Evolutionary conservation across 2,329 filamentous ascomycete genomes (phyloP).

Genomic region (Colletotrichum navitas): DNA sequence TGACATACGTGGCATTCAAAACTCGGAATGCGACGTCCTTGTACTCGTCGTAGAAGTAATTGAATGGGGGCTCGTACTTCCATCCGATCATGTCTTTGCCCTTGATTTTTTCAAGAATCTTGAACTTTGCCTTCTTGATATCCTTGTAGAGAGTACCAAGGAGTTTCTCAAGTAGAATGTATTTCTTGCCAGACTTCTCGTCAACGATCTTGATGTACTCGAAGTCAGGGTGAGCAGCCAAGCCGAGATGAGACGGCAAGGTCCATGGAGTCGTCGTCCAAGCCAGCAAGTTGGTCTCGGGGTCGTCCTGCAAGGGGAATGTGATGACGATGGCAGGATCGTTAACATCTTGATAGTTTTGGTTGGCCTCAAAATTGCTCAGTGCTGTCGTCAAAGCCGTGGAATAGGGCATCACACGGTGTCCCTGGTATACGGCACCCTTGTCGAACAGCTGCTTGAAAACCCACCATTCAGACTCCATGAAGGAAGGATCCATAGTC

Average conservation of each 20-base stretch:
- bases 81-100: slow-evolving; percentile 89
- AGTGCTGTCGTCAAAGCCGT: slow-evolving; percentile 67
- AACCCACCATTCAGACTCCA: slow-evolving; percentile 98
- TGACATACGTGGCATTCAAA: slow-evolving; percentile 87
- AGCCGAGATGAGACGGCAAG: slow-evolving; percentile 81
- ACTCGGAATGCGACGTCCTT: slow-evolving; percentile 87
- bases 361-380: slow-evolving; percentile 89
- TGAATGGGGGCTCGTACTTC: slow-evolving; percentile 90
- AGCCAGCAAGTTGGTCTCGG: slow-evolving; percentile 80
- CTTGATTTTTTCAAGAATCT: slow-evolving; percentile 81
- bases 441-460: slow-evolving; percentile 95
- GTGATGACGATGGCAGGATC: slow-evolving; percentile 91
- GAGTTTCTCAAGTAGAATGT: slow-evolving; percentile 85
- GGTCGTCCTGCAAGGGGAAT: slow-evolving; percentile 85
- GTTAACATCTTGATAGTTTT: slow-evolving; percentile 94
- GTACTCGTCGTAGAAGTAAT: slow-evolving; percentile 91
- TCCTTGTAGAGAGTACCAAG: slow-evolving; percentile 91
- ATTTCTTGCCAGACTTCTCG: slow-evolving; percentile 84
- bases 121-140: slow-evolving; percentile 94
- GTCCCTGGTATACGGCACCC: slow-evolving; percentile 88
- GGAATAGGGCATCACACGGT: slow-evolving; percentile 95
- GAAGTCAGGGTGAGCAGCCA: slow-evolving; percentile 84
- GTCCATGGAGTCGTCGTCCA: slow-evolving; percentile 95
- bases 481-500: slow-evolving; percentile 96
- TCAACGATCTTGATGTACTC: slow-evolving; percentile 91